Base-by-base conservation (phyloP, 2,329 filamentous ascomycete species). In the Hypomyces perniciosus region DNA sequence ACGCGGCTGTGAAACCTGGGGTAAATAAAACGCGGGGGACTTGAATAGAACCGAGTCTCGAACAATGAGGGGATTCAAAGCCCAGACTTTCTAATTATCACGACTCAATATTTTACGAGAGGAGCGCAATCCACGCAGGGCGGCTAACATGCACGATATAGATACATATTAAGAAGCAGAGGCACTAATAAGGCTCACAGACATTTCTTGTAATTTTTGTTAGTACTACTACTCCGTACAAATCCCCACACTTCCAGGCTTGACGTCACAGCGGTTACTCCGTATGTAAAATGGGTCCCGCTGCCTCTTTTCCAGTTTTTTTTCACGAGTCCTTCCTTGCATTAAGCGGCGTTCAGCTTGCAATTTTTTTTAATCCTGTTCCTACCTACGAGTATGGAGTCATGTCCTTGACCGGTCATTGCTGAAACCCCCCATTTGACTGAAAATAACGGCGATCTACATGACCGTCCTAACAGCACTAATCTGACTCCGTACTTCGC, bases 1-100 rank as follows among this genome's bases (percentile, higher is more conserved):
- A n/a, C 29, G 35, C 4, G 20, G n/a, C 7, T 30, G 34, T 29
- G 40, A 35, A 52, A 48, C 35, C 45, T 52, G 50, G 40, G 45
- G 35, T 44, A 48, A 41, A 44, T 26, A 10, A 26, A 30, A 34
- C 27, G 40, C 29, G 49, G 8, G 8, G 9, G 30, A 28, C 28
- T 27, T 6, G 39, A 38, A 37, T 28, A 26, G 35, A 13, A n/a
- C 30, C 10, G 42, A 20, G 20, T 20, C 20, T 20, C 20, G 20
- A 20, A 20, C 20, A 20, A 20, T 20, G 20, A 20, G 20, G 20
- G 20, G 20, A 20, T 20, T 12, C 33, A 35, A 35, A 35, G 8
- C 33, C 33, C 33, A 35, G 8, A 4, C 8, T 35, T 2, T 35
- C 12, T 20, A 20, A 20, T 20, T 20, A 20, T 20, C 20, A 20